Conservation (phyloP, 1,139 yeast genomes). For the Debaryomyces singareniensis region DNA sequence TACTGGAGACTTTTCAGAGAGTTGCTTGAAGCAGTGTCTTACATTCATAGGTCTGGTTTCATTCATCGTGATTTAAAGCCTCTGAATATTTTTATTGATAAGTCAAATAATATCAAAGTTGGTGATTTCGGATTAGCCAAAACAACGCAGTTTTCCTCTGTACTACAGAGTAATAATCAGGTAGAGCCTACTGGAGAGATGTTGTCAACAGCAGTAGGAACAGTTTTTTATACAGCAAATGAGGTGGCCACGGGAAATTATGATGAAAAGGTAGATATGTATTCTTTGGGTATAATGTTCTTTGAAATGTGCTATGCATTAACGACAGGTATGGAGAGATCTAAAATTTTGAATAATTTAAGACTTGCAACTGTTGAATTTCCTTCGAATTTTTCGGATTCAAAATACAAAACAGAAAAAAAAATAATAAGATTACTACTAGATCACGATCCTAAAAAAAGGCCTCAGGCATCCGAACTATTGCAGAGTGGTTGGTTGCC, state of each 20-base stretch:
- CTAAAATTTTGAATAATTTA: slow-evolving; percentile 56
- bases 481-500: slow-evolving; percentile 80
- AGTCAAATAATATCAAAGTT: slow-evolving; percentile 79
- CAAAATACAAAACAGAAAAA: slow-evolving; percentile 50
- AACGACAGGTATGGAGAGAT: slow-evolving; percentile 90
- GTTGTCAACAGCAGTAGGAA: slow-evolving; percentile 87
- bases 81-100: slow-evolving; percentile 90
- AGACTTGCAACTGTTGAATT: slow-evolving; percentile 55
- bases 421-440: slow-evolving; percentile 59
- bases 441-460: slow-evolving; percentile 67
- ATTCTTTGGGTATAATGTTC: slow-evolving; percentile 87
- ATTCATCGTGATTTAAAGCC: slow-evolving; percentile 96
- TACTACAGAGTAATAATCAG: slow-evolving; percentile 35
- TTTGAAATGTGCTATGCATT: slow-evolving; percentile 89
- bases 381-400: slow-evolving; percentile 56
- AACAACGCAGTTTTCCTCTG: slow-evolving; percentile 47
- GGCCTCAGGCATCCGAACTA: slow-evolving; percentile 76
- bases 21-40: slow-evolving; percentile 81
- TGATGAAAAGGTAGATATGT: slow-evolving; percentile 92
- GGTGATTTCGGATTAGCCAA: slow-evolving; percentile 98
- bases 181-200: slow-evolving; percentile 46
- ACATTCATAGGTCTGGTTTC: slow-evolving; percentile 89
- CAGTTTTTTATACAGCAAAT: slow-evolving; percentile 85
- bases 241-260: slow-evolving; percentile 79
- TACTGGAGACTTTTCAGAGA: slow-evolving; percentile 90